Conservation (phyloP, 2,329 filamentous ascomycete genomes). For the Neocatenulostroma microsporum region DNA sequence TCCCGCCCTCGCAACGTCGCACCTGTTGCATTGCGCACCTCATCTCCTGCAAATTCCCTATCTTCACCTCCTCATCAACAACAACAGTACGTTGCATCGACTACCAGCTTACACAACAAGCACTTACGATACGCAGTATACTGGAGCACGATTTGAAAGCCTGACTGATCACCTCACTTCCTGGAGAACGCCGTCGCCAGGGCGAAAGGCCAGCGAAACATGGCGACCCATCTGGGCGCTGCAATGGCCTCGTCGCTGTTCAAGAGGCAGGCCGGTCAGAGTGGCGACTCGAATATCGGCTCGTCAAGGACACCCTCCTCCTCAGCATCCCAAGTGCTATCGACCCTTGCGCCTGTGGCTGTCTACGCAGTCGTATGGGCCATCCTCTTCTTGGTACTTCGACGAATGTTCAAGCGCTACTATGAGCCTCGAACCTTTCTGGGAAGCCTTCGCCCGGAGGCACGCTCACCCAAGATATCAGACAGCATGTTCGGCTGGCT, state of each 20-base stretch:
- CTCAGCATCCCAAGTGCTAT: constrained; percentile 28
- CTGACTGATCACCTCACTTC: too few relatives aligned
- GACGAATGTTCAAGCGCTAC: constrained; percentile 37
- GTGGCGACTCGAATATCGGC: constrained; percentile 22
- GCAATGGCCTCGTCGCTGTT: neutral
- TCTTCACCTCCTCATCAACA: too few relatives aligned
- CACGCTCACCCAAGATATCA: constrained; percentile 33
- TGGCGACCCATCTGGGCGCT: neutral
- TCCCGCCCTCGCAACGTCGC: too few relatives aligned
- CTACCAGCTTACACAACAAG: too few relatives aligned
- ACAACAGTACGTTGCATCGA: too few relatives aligned
- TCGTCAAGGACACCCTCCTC: constrained; percentile 11
- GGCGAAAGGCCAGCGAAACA: too few relatives aligned
- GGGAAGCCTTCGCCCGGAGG: constrained; percentile 33
- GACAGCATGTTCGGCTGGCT: constrained; percentile 35
- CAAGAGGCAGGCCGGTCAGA: constrained; percentile 6
- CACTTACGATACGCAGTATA: too few relatives aligned
- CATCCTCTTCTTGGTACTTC: constrained; percentile 34
- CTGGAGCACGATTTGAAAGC: too few relatives aligned
- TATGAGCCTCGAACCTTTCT: constrained; percentile 41
- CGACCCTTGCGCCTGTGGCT: constrained; percentile 30
- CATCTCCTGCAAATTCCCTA: too few relatives aligned
- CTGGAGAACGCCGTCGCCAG: too few relatives aligned
- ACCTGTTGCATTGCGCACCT: too few relatives aligned
- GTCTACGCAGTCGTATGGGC: constrained; percentile 29